Evolutionary conservation across 2,329 filamentous ascomycete genomes (phyloP), one percentile per base, ranked within the genome.

Genomic region (Penicillium sp.): DNA sequence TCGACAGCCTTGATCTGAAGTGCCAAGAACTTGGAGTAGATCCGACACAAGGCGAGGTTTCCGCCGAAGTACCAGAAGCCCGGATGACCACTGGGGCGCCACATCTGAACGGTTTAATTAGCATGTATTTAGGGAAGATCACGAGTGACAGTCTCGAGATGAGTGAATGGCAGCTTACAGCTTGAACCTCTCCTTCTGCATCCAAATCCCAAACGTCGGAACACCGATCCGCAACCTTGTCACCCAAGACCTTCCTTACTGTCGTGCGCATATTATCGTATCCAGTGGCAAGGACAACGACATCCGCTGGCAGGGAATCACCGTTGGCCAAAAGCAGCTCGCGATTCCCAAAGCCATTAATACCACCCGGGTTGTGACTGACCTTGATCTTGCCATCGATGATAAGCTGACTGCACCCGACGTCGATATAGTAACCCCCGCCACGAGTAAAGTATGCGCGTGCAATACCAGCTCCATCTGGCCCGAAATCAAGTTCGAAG

Each of bases 201-300:
- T 88, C 84, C 57, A 87, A 78, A 0, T 85, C 86, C 84, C 86
- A 89, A 17, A 87, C 81, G 62, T 74, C 84, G 2, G 76, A 75
- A 5, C 86, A 80, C 27, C 78, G 77, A 51, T 85, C 82, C 0
- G 84, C 86, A 10, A 89, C 77, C 19, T 81, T 78, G 31, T 86
- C 80, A 0, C 87, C 88, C 54, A 90, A 80, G 21, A 88, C 82
- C 33, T 78, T 77, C n/a, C 83, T 75, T 2, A 86, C 84, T 21
- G 83, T 83, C 0, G 83, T 86, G 12, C 80, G 78, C 87, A 90
- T 91, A 67, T 88, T 89, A 60, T 86, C 81, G 63, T 88, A 89
- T 4, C 81, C 85, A 0, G 85, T 88, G 0, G 85, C 85, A 42
- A 87, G 78, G 0, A 89, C 80, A 9, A 89, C 81, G 60, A 88